Base-by-base conservation (phyloP, 129 eudicot species). In the Flaveria trinervia region DNA sequence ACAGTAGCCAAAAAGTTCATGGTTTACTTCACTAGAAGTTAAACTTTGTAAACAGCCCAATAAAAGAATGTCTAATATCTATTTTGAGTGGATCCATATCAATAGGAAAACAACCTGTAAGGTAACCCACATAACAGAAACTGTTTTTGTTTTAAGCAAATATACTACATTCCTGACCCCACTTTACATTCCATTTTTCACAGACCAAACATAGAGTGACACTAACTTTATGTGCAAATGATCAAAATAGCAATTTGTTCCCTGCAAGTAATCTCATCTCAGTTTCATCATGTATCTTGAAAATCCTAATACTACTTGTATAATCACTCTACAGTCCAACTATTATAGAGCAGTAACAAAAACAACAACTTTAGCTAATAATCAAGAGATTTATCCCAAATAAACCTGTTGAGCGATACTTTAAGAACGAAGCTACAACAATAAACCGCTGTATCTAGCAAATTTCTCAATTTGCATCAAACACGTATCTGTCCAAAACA, bases 91-190 rank as follows among this genome's bases (percentile, higher is more conserved):
- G 45, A 57, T 28, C 30, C 23, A 25, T 17, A 51, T 71, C 17
- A 51, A 59, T 41, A 4, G 7, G 59, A 65, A 46, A 45, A 25
- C 59, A 60, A 45, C 33, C 6, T 49, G 30, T 50, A 66, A 66
- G 28, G 49, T 66, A 7, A 66, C 22, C 51, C 68, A 57, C 57
- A 73, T 44, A 74, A 43, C n/a, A 60, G 2, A 44, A 59, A 74
- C 57, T 43, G 30, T 44, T 60, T 59, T 15, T 72, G 65, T 72
- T 72, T 72, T 18, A 72, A 72, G 52, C 77, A 5, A 36, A 36
- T 5, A 36, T 36, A 36, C 41, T 36, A 36, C 41, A 36, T 5
- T 36, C 41, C 41, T 36, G 7, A 36, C 41, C 41, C 41, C 41
- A 36, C 41, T 36, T 36, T 36, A 36, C 41, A 36, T 36, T 10